Percentiles rank a stretch among this genome's conserved stretches.
phyloP scores from a whole-genome alignment of 179 eudicot species.

The Carnegiea gigantea region DNA sequence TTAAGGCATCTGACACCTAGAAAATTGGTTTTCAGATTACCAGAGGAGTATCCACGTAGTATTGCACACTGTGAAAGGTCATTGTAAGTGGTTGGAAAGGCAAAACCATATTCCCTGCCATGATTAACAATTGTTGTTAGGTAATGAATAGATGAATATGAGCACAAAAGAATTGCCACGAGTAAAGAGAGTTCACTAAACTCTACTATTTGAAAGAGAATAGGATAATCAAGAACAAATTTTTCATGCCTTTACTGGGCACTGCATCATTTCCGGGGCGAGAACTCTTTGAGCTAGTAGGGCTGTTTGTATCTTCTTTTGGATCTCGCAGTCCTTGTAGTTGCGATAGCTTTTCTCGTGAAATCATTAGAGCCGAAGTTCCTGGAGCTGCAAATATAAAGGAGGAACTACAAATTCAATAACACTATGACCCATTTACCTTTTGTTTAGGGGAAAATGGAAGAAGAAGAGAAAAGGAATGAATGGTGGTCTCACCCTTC shows the following conservation, averaged over 20 bases:
- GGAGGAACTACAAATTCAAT: not conserved
- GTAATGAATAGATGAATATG: not conserved
- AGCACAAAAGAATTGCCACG: not conserved
- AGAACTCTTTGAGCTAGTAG: constrained; percentile 10
- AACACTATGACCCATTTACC: not conserved
- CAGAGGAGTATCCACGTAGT: constrained; percentile 63
- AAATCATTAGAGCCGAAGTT: constrained; percentile 59
- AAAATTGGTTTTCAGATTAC: constrained; percentile 34
- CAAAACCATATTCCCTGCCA: constrained; percentile 59
- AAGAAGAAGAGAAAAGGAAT: not conserved
- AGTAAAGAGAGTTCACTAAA: not conserved
- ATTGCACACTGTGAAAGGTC: constrained; percentile 64
- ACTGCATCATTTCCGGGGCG: constrained; percentile 1
- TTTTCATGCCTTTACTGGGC: constrained; percentile 38
- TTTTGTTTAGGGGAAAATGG: not conserved
- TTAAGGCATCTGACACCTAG: not conserved
- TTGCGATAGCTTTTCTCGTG: constrained; percentile 58
- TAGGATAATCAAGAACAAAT: not conserved
- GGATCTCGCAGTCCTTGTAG: constrained; percentile 34
- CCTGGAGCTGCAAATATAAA: constrained; percentile 59
- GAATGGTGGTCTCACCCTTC: constrained; percentile 47
- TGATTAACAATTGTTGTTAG: constrained; percentile 8
- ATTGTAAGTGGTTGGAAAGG: constrained; percentile 72
- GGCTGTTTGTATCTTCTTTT: constrained; percentile 6
- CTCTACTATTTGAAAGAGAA: not conserved